These are phyloP conservation scores for Colletotrichum falcatum DNA, from an alignment of 2,329 filamentous ascomycete genomes.

Conservation along the genomic window DNA sequence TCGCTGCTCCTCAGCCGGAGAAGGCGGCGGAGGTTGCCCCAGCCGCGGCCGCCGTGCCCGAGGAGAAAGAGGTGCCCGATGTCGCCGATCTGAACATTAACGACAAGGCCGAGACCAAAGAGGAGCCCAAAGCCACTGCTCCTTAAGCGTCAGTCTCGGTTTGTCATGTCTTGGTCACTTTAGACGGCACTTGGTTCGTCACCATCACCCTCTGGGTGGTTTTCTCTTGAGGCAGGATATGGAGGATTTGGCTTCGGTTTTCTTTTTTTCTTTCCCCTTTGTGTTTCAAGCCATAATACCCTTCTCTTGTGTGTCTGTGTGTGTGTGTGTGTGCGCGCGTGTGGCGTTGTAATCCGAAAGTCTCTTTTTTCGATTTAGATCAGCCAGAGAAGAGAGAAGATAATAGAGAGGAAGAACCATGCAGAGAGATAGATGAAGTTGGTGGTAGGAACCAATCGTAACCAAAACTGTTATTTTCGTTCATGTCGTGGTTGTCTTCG, in stretches of 20 bases:
- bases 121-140: conserved; percentile 25
- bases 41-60: conserved; percentile 18
- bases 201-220: neutral
- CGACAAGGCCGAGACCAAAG: conserved; percentile 26
- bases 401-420: neutral
- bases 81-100: conserved; percentile 34
- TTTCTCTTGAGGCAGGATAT: neutral
- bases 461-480: neutral
- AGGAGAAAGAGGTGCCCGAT: conserved; percentile 36
- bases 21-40: conserved; percentile 18
- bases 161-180: neutral
- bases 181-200: neutral
- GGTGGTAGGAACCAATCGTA: conserved; percentile 3
- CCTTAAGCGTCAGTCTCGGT: neutral
- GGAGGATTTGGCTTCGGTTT: neutral
- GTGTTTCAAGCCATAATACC: conserved; percentile 40
- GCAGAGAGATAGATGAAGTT: neutral
- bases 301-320: conserved; percentile 32
- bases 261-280: conserved; percentile 17
- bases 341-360: conserved; percentile 31
- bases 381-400: conserved; percentile 13
- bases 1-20: conserved; percentile 13
- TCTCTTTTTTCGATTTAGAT: conserved; percentile 17
- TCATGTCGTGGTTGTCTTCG: neutral
- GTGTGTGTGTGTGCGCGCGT: conserved; percentile 12